phyloP scores from a whole-genome alignment of 1,139 yeast species.

The Geotrichum carabidarum region DNA sequence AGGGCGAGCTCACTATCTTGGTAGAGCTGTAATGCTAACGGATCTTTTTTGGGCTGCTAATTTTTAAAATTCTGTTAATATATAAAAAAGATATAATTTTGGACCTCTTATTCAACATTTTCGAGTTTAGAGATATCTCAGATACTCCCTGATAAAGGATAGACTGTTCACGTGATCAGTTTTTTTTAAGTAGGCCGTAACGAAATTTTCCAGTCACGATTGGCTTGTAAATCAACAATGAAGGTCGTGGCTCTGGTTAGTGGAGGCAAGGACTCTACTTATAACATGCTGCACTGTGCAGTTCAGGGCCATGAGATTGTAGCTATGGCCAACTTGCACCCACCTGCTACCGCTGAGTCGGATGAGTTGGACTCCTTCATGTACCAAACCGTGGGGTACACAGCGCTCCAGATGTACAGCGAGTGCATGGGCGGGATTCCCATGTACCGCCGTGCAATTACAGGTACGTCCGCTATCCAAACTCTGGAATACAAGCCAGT shows the following conservation, averaged over 20 bases:
- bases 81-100: background rate
- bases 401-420: conserved; percentile 59
- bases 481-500: conserved; percentile 55
- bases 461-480: conserved; percentile 60
- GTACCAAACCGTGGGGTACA: conserved; percentile 98
- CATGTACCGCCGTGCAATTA: conserved; percentile 62
- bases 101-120: background rate
- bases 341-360: conserved; percentile 43
- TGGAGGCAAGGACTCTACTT: conserved; percentile 96
- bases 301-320: conserved; percentile 76
- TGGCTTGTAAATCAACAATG: conserved; percentile 44
- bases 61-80: background rate
- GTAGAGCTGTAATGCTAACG: background rate
- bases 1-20: conserved; percentile 23
- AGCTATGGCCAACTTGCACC: conserved; percentile 81
- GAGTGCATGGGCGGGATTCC: conserved; percentile 70
- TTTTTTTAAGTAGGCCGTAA: background rate
- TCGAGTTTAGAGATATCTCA: background rate
- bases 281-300: conserved; percentile 76
- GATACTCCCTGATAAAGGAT: background rate
- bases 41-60: background rate
- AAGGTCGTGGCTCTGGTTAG: conserved; percentile 87
- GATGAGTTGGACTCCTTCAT: conserved; percentile 86
- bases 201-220: background rate
- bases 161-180: background rate